Evolutionary conservation across 78 protist species (phyloP).

Genomic region (Dictyostelium purpureum): DNA sequence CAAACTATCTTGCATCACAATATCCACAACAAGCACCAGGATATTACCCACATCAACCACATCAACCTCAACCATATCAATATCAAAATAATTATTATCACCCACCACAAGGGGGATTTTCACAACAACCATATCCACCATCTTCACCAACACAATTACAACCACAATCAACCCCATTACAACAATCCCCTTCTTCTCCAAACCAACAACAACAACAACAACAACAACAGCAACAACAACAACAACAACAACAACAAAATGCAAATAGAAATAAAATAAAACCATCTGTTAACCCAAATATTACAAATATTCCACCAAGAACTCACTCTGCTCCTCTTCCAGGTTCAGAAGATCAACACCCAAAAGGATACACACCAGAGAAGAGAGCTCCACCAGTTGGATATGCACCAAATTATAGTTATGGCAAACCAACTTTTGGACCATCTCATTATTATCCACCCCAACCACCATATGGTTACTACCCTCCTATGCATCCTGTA

Average conservation of each 20-base stretch:
- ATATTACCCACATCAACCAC: background rate
- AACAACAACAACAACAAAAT: conserved; percentile 17
- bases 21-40: no score
- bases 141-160: background rate
- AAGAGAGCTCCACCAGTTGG: background rate
- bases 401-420: background rate
- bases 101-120: background rate
- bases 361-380: conserved; percentile 20
- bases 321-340: conserved; percentile 66
- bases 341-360: background rate
- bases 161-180: background rate
- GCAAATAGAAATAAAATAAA: conserved; percentile 3
- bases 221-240: conserved; percentile 1
- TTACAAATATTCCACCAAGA: conserved; percentile 7
- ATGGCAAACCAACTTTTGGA: background rate
- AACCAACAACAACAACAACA: background rate
- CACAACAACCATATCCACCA: conserved; percentile 13
- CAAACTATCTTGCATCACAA: no score
- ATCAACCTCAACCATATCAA: background rate
- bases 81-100: background rate
- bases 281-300: background rate
- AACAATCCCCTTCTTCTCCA: no score
- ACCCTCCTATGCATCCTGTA: background rate
- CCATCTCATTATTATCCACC: background rate
- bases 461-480: background rate